Evolutionary conservation across 371 early-diverging fungal genomes (phyloP).

Genomic region (Mortierella sp.): DNA sequence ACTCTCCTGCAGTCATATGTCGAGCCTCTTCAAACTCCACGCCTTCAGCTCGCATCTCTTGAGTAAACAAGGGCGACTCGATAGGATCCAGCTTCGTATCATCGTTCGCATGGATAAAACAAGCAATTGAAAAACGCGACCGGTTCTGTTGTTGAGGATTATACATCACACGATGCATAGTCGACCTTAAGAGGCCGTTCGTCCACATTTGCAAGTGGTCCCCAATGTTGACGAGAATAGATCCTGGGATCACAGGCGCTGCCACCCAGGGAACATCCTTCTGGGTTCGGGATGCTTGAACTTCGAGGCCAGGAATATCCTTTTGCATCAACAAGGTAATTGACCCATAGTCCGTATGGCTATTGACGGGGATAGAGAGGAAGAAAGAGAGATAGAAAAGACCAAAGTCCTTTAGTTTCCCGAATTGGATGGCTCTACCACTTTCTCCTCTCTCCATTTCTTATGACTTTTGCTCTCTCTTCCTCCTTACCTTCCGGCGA

Average conservation of each 20-base stretch:
- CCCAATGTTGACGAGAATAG: conserved; percentile 77
- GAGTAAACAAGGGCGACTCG: conserved; percentile 47
- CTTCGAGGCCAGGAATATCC: conserved; percentile 77
- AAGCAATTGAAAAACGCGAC: conserved; percentile 79
- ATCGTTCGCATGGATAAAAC: conserved; percentile 70
- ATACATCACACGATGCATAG: conserved; percentile 76
- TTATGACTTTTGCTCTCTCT: neutral
- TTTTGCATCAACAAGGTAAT: conserved; percentile 79
- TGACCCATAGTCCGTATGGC: conserved; percentile 79
- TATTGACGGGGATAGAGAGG: conserved; percentile 2
- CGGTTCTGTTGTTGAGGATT: conserved; percentile 63
- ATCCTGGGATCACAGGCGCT: conserved; percentile 67
- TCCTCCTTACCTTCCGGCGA: conserved; percentile 65
- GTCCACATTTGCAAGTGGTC: conserved; percentile 81
- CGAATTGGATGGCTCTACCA: too few relatives aligned
- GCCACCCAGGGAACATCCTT: conserved; percentile 65
- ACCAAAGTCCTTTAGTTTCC: too few relatives aligned
- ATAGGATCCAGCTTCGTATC: conserved; percentile 56
- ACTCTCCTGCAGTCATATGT: conserved; percentile 46
- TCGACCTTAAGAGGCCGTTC: conserved; percentile 73
- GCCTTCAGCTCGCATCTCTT: conserved; percentile 41
- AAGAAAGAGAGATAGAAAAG: neutral
- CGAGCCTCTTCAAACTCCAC: conserved; percentile 47
- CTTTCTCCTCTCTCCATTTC: neutral
- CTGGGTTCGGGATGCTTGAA: conserved; percentile 58